A percentile compares a stretch with the other conserved stretches of the same genome.
Evolutionary conservation across 768 basidiomycete genomes (phyloP).

Genomic region (Trichaptum fuscoviolaceum): DNA sequence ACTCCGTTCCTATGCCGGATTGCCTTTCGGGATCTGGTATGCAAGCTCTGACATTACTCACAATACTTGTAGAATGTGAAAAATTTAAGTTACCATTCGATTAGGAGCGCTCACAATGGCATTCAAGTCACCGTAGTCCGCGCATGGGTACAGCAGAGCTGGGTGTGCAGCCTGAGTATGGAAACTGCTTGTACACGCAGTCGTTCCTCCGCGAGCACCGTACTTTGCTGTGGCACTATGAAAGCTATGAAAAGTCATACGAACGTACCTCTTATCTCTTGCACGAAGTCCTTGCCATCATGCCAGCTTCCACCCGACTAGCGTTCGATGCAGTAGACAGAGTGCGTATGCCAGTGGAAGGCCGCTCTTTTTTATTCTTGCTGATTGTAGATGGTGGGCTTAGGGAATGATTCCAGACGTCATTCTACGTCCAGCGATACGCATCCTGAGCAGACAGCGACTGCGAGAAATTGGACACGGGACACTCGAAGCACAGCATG

Average conservation of each 20-base stretch:
- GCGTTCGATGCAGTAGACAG: not conserved
- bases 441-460: conserved; percentile 44
- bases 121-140: too few relatives aligned
- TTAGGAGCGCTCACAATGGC: too few relatives aligned
- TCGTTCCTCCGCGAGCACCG: too few relatives aligned
- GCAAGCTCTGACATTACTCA: not conserved
- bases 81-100: too few relatives aligned
- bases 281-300: not conserved
- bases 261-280: not conserved
- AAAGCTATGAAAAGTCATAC: too few relatives aligned
- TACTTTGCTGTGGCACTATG: too few relatives aligned
- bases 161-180: too few relatives aligned
- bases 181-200: too few relatives aligned
- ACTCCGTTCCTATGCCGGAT: not conserved
- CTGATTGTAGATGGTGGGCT: not conserved
- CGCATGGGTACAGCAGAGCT: too few relatives aligned
- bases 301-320: not conserved
- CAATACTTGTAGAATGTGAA: too few relatives aligned
- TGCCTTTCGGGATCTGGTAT: not conserved
- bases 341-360: not conserved
- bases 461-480: conserved; percentile 57
- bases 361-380: not conserved
- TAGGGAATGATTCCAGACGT: conserved; percentile 63
- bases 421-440: conserved; percentile 40
- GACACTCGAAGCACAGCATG: conserved; percentile 54